Evolutionary conservation across 2,329 filamentous ascomycete species (phyloP).

Genomic region (Penicillium sp.): DNA sequence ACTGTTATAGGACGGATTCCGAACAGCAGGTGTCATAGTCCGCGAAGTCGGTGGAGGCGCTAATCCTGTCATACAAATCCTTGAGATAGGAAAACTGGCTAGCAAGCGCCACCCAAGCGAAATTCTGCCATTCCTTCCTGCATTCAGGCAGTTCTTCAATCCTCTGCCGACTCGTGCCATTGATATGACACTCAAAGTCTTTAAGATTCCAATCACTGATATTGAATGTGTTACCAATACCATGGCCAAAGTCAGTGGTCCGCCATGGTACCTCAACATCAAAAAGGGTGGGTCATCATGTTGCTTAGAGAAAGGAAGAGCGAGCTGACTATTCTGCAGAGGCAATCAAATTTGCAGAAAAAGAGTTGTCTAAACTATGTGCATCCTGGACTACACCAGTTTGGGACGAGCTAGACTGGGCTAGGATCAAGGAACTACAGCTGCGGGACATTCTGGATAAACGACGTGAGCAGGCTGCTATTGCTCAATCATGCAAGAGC

Average conservation of each 20-base stretch:
- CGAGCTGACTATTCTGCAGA: constrained; percentile 43
- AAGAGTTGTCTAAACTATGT: constrained; percentile 71
- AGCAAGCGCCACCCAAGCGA: constrained; percentile 79
- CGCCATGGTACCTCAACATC: constrained; percentile 54
- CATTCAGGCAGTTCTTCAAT: constrained; percentile 70
- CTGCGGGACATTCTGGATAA: constrained; percentile 80
- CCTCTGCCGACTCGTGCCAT: constrained; percentile 68
- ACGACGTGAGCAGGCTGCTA: constrained; percentile 66
- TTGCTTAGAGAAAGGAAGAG: constrained; percentile 9
- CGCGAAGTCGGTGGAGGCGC: constrained; percentile 71
- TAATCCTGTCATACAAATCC: constrained; percentile 73
- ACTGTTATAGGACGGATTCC: constrained; percentile 69
- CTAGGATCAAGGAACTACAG: constrained; percentile 79
- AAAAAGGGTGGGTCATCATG: constrained; percentile 49
- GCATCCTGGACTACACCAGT: constrained; percentile 72
- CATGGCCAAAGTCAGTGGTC: constrained; percentile 57
- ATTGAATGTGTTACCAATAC: constrained; percentile 84
- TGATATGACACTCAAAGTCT: constrained; percentile 70
- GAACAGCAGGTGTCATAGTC: constrained; percentile 79
- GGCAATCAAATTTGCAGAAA: constrained; percentile 64
- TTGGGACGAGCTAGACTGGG: constrained; percentile 86
- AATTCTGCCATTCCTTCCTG: constrained; percentile 78
- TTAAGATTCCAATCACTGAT: constrained; percentile 74
- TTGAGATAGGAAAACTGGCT: constrained; percentile 74
- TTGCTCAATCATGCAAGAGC: constrained; percentile 69